These are phyloP conservation scores for Penicillium sp. DNA, from an alignment of 2,329 filamentous ascomycete genomes.

Conservation along the genomic window DNA sequence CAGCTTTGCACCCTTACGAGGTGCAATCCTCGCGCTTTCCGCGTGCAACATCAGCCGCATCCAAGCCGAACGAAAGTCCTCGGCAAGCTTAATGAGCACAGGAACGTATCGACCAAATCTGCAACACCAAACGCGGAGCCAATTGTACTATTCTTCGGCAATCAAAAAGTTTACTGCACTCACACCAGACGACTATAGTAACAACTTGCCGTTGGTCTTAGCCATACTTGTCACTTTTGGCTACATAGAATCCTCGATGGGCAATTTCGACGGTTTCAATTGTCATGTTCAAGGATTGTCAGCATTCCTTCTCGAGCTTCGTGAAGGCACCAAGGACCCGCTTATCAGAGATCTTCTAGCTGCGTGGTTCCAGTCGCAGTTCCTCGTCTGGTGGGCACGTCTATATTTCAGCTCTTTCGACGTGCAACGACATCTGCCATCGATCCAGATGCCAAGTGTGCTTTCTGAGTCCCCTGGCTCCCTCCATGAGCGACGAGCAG, in stretches of 20 bases:
- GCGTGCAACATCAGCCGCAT: conserved; percentile 25
- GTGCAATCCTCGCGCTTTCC: conserved; percentile 23
- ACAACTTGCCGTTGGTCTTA: conserved; percentile 8
- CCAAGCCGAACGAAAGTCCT: conserved; percentile 11
- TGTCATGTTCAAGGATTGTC: conserved; percentile 21
- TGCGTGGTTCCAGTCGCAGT: conserved; percentile 26
- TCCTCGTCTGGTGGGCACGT: conserved; percentile 30
- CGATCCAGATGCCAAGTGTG: conserved; percentile 10
- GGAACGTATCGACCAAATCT: conserved; percentile 17
- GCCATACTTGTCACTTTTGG: conserved; percentile 21
- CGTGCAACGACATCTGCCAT: conserved; percentile 14
- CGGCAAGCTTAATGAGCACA: neutral
- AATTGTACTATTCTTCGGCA: conserved; percentile 28
- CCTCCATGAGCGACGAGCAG: conserved; percentile 18
- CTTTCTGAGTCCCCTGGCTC: neutral
- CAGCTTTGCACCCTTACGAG: conserved; percentile 6
- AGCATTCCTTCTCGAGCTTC: conserved; percentile 3
- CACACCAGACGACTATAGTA: conserved; percentile 2
- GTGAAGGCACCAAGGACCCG: neutral
- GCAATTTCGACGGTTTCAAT: conserved; percentile 25
- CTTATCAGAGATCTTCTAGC: conserved; percentile 16
- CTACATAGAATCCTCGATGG: conserved; percentile 25
- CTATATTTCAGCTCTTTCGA: conserved; percentile 26
- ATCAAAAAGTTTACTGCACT: conserved; percentile 17
- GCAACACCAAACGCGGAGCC: conserved; percentile 25